These are phyloP conservation scores for Fusarium praegraminearum DNA, from an alignment of 2,329 filamentous ascomycete genomes.

Conservation along the genomic window DNA sequence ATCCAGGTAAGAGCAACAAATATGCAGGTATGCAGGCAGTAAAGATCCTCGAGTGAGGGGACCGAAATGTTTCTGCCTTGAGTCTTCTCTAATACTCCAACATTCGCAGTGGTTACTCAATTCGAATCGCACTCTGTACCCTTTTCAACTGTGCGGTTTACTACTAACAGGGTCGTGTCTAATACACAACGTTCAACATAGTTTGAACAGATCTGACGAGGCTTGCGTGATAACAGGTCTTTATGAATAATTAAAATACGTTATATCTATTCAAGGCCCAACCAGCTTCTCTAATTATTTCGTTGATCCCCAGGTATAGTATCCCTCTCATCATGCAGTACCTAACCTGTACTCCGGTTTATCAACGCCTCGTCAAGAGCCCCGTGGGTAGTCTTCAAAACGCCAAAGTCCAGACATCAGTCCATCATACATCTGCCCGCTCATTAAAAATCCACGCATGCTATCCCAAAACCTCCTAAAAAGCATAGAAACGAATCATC, in stretches of 20 bases:
- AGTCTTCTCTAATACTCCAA: not conserved
- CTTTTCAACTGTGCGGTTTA: not conserved
- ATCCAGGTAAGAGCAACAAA: not conserved
- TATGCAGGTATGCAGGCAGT: not conserved
- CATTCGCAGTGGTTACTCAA: not conserved
- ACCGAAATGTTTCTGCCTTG: not conserved
- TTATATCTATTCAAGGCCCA: not conserved
- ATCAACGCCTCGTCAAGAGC: conserved; percentile 21
- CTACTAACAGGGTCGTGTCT: not conserved
- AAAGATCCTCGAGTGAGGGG: not conserved
- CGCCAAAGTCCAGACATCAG: conserved; percentile 27
- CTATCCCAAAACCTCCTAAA: conserved; percentile 17
- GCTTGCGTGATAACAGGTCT: not conserved
- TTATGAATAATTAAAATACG: not conserved
- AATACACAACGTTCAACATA: not conserved
- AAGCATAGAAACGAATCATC: conserved; percentile 22
- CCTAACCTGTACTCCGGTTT: conserved; percentile 18
- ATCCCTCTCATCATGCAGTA: conserved; percentile 7
- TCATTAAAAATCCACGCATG: conserved; percentile 23
- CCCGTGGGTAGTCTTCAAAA: conserved; percentile 8
- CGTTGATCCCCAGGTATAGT: conserved; percentile 2
- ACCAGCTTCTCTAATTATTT: conserved; percentile 5
- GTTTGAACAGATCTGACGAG: not conserved
- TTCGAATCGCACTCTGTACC: not conserved
- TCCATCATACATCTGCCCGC: conserved; percentile 21